A percentile compares a stretch with the other conserved stretches of the same genome.
phyloP scores from a whole-genome alignment of 2,329 filamentous ascomycete species.

The Mycosphaerelloides madeirae region DNA sequence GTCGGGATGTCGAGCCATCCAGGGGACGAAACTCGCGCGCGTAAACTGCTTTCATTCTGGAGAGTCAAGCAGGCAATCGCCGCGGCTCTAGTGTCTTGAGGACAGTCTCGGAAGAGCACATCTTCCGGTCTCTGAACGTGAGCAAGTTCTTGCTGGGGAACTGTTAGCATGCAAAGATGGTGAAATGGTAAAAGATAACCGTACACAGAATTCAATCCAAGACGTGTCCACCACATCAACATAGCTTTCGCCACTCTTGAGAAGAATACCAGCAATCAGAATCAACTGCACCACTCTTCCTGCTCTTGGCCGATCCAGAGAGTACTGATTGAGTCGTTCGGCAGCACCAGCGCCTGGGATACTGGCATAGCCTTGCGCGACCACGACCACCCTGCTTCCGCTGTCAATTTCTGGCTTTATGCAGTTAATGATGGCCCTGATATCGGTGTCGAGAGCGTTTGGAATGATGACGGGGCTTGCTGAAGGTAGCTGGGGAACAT shows the following conservation, averaged over 20 bases:
- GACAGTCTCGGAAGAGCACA: neutral
- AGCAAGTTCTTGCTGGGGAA: neutral
- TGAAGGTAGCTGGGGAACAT: slow-evolving; percentile 1
- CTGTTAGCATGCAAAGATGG: too few species aligned
- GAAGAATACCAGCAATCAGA: neutral
- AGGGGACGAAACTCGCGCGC: neutral
- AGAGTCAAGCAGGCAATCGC: neutral
- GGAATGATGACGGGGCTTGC: neutral
- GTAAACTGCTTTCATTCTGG: neutral
- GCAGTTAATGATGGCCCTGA: neutral
- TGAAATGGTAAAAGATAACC: neutral
- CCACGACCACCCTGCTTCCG: neutral
- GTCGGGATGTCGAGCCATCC: neutral
- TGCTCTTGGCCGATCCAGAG: slow-evolving; percentile 1
- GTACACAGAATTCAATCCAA: neutral
- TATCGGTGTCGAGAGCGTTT: neutral
- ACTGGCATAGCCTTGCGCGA: slow-evolving; percentile 1
- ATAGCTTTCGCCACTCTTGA: neutral
- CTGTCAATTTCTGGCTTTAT: neutral
- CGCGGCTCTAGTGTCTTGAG: neutral
- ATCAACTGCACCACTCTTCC: neutral
- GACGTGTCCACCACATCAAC: neutral
- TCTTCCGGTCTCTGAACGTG: neutral
- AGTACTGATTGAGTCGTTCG: slow-evolving; percentile 1
- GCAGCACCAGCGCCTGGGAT: slow-evolving; percentile 1